Evolutionary conservation across 2,329 filamentous ascomycete genomes (phyloP).

Genomic region (Phialemoniopsis sp.): DNA sequence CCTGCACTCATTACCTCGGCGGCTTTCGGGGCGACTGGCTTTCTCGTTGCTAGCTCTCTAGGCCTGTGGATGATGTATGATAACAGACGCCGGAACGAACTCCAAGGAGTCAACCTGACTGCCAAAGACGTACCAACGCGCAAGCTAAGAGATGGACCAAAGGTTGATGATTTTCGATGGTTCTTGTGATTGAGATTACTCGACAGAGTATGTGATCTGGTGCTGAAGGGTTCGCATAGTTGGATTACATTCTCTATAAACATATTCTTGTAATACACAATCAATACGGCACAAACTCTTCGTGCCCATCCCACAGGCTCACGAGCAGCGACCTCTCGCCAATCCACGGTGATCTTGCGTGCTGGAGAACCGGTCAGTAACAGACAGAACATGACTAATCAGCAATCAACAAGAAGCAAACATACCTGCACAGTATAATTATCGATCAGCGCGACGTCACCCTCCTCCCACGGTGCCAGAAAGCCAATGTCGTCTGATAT

Average conservation of each 20-base stretch:
- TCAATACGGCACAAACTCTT: too few species aligned
- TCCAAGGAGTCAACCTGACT: constrained; percentile 46
- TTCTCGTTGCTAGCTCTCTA: constrained; percentile 45
- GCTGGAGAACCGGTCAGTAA: too few species aligned
- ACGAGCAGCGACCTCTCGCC: constrained; percentile 5
- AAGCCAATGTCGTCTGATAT: constrained; percentile 7
- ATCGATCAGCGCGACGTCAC: constrained; percentile 8
- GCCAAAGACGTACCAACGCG: constrained; percentile 54
- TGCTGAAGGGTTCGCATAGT: too few species aligned
- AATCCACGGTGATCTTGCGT: constrained; percentile 5
- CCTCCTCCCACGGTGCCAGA: constrained; percentile 9
- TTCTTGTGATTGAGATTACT: too few species aligned
- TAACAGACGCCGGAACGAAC: constrained; percentile 53
- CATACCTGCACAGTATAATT: constrained; percentile 9
- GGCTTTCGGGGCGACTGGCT: constrained; percentile 56
- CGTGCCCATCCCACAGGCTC: constrained; percentile 6
- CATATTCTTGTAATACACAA: too few species aligned
- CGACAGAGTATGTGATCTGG: too few species aligned
- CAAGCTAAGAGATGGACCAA: constrained; percentile 47
- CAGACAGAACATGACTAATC: too few species aligned
- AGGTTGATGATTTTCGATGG: constrained; percentile 49
- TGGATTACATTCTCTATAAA: too few species aligned
- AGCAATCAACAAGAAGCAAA: too few species aligned
- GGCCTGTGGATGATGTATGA: constrained; percentile 61
- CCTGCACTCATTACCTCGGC: constrained; percentile 61